Evolutionary conservation across 768 basidiomycete species (phyloP), one percentile per base, ranked within the genome.

Genomic region (Grammothele lineata): DNA sequence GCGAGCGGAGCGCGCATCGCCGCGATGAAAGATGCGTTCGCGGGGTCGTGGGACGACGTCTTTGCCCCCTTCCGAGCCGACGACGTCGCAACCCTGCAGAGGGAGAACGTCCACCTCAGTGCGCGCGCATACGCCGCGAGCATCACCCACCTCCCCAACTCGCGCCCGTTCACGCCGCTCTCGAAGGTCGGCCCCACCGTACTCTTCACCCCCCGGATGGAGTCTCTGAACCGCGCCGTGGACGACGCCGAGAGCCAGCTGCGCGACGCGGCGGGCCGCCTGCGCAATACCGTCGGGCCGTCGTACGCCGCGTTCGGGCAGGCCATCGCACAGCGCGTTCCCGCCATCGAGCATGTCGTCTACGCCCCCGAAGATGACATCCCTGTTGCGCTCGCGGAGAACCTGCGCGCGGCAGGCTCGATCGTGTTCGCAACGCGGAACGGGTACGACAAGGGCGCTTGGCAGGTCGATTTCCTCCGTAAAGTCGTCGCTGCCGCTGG

Each of bases 341-440:
- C 51, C 5, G 42, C 42, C 5, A 63, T 69, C 32, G 60, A 65
- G 43, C 83, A 83, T 54, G 32, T 73, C 9, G 73, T 83, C 7
- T 85, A 81, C 49, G 50, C 59, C 0, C 53, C 53, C 0, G 53
- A 48, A 5, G 53, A 57, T 18, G 40, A 42, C 1, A 32, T 62
- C 33, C 15, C 43, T 14, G 24, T 36, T 0, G 47, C 50, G 17
- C 12, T 54, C 3, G 12, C 22, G 15, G 54, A 55, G 43, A 40
- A 47, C 32, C 43, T 64, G 24, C 27, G 39, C 10, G 22, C 37
- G 15, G 46, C 66, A 3, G 23, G 43, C 11, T 44, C 57, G 1
- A 62, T 81, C 19, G 57, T 85, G 0, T 83, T 85, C 46, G 75
- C 77, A 6, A 71, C 80, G 35, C 72, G 81, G 5, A 83, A 82